phyloP scores from a whole-genome alignment of 176 grass and related monocot species.

The Poa pratensis region DNA sequence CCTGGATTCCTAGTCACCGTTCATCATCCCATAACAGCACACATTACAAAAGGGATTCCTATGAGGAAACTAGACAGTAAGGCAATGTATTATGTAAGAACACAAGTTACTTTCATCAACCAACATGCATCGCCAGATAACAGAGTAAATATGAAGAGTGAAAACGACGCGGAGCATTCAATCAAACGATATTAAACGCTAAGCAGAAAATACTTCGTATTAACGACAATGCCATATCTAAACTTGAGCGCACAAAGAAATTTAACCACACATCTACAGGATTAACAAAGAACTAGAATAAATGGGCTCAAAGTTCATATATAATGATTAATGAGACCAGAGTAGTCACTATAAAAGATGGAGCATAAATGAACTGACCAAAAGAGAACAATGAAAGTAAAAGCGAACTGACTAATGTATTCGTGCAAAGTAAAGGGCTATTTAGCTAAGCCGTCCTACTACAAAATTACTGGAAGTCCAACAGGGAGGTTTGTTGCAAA shows the following conservation, averaged over 20 bases:
- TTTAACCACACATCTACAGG: not conserved
- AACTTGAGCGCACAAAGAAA: not conserved
- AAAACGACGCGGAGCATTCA: not conserved
- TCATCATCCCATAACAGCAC: not conserved
- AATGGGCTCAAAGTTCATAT: not conserved
- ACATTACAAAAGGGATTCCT: not conserved
- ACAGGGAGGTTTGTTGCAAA: not conserved
- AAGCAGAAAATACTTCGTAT: not conserved
- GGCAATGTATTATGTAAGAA: not conserved
- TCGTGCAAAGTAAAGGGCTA: not conserved
- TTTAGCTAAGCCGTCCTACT: not conserved
- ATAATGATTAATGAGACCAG: not conserved
- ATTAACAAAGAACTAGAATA: not conserved
- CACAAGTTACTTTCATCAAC: not conserved
- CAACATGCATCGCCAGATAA: conserved; percentile 5
- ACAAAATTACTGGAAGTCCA: not conserved
- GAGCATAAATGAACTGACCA: not conserved
- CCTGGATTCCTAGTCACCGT: not conserved
- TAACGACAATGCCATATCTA: not conserved
- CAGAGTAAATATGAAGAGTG: not conserved
- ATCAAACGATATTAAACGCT: not conserved
- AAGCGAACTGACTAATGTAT: not conserved
- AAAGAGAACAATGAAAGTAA: not conserved
- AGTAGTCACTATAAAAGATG: not conserved
- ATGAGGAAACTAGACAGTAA: not conserved